A percentile compares a stretch with the other conserved stretches of the same genome.
Conservation (phyloP, 352 stramenopile genomes). For the Phytophthora macrochlamydospora region DNA sequence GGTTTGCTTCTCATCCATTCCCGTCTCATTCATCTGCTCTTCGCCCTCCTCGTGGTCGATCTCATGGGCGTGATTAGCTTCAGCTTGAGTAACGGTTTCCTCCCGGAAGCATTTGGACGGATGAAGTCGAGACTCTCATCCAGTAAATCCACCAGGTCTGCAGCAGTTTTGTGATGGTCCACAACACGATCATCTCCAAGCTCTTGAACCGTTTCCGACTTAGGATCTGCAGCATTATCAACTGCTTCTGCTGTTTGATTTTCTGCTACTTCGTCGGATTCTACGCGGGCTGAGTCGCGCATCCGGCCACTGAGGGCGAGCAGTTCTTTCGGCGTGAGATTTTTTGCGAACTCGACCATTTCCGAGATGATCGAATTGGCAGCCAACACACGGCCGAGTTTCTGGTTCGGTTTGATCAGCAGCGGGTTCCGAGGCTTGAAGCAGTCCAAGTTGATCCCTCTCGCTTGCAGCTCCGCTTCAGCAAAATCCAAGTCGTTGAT, state of each 20-base stretch:
- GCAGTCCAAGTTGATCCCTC: conserved; percentile 62
- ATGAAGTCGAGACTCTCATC: conserved; percentile 60
- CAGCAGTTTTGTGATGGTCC: conserved; percentile 17
- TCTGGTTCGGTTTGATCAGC: conserved; percentile 73
- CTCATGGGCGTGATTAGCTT: conserved; percentile 12
- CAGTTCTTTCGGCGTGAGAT: conserved; percentile 35
- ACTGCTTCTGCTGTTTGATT: background rate
- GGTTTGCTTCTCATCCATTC: conserved; percentile 1
- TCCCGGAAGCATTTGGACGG: conserved; percentile 10
- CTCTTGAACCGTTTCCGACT: background rate
- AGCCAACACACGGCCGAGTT: conserved; percentile 68
- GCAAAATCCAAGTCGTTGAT: conserved; percentile 72
- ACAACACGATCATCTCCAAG: background rate
- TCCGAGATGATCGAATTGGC: conserved; percentile 76
- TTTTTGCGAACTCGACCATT: conserved; percentile 61
- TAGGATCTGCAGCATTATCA: background rate
- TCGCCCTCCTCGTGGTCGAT: conserved; percentile 6
- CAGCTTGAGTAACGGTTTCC: background rate
- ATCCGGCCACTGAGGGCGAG: conserved; percentile 29
- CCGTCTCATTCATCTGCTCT: background rate
- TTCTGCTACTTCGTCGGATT: conserved; percentile 3
- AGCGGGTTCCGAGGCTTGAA: conserved; percentile 61
- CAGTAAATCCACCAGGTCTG: conserved; percentile 60
- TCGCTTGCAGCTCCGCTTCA: conserved; percentile 48
- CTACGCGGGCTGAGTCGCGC: conserved; percentile 10